Evolutionary conservation across 202 grass and related monocot species (phyloP).

Genomic region (Panicum virgatum): DNA sequence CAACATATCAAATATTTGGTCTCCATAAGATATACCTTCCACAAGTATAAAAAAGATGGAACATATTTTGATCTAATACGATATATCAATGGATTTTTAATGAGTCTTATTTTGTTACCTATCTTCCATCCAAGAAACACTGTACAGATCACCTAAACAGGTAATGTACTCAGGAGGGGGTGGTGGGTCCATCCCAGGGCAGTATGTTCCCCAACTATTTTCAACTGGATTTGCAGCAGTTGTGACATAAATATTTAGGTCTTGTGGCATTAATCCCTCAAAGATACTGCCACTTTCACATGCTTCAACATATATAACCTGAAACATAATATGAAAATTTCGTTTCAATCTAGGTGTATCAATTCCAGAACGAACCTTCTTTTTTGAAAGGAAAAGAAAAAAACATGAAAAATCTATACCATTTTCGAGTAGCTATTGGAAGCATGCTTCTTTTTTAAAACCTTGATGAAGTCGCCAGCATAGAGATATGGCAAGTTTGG

Average conservation of each 20-base stretch:
- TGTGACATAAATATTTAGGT: conserved; percentile 86
- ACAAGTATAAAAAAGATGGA: not conserved
- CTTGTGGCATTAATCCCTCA: conserved; percentile 75
- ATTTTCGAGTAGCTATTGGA: conserved; percentile 80
- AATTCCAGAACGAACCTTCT: not conserved
- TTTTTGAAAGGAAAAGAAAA: not conserved
- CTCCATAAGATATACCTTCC: conserved; percentile 6
- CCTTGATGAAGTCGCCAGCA: conserved; percentile 75
- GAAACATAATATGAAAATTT: not conserved
- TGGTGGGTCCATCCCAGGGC: conserved; percentile 63
- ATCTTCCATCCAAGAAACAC: conserved; percentile 97
- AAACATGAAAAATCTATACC: conserved; percentile 42
- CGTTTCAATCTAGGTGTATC: not conserved
- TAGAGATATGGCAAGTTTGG: conserved; percentile 71
- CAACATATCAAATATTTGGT: conserved; percentile 17
- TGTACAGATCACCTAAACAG: conserved; percentile 88
- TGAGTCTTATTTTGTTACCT: conserved; percentile 56
- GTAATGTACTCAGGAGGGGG: conserved; percentile 75
- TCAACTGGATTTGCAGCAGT: conserved; percentile 83
- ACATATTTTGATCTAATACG: not conserved
- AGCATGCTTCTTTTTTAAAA: conserved; percentile 80
- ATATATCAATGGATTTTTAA: conserved; percentile 18
- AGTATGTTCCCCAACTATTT: conserved; percentile 90
- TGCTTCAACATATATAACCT: conserved; percentile 94
- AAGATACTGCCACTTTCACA: conserved; percentile 97